Conservation (phyloP, 345 rosid genomes). For the Eucalyptus curtisii region DNA sequence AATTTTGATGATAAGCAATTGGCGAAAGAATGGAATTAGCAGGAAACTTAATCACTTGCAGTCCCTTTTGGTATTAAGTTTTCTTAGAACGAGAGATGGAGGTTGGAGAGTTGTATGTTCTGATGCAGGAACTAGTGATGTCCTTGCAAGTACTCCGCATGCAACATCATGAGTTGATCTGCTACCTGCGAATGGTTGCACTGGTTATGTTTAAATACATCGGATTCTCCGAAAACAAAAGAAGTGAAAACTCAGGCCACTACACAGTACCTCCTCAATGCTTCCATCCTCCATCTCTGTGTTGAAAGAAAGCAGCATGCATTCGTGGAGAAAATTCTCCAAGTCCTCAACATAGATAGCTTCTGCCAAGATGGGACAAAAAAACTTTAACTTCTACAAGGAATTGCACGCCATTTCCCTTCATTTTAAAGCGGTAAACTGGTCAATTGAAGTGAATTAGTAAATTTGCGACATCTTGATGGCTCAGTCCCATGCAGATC, state of each 20-base stretch:
- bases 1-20: neutral
- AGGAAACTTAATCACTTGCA: neutral
- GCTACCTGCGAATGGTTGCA: slow-evolving; percentile 18
- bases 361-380: slow-evolving; percentile 2
- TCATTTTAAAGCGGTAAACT: neutral
- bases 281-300: slow-evolving; percentile 90
- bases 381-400: neutral
- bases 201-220: neutral
- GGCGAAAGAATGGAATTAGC: neutral
- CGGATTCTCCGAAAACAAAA: neutral
- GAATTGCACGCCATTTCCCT: neutral
- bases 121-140: neutral
- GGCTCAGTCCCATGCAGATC: neutral
- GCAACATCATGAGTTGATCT: slow-evolving; percentile 35
- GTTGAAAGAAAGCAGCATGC: slow-evolving; percentile 60
- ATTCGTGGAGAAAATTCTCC: slow-evolving; percentile 65
- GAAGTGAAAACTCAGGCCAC: neutral
- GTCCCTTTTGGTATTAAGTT: neutral
- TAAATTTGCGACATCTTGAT: neutral
- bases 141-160: slow-evolving; percentile 24
- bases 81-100: neutral
- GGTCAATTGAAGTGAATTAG: neutral
- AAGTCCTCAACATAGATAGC: slow-evolving; percentile 44
- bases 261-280: slow-evolving; percentile 51
- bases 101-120: neutral